phyloP scores from a whole-genome alignment of 139 green algal species.

The Eudorina sp. region DNA sequence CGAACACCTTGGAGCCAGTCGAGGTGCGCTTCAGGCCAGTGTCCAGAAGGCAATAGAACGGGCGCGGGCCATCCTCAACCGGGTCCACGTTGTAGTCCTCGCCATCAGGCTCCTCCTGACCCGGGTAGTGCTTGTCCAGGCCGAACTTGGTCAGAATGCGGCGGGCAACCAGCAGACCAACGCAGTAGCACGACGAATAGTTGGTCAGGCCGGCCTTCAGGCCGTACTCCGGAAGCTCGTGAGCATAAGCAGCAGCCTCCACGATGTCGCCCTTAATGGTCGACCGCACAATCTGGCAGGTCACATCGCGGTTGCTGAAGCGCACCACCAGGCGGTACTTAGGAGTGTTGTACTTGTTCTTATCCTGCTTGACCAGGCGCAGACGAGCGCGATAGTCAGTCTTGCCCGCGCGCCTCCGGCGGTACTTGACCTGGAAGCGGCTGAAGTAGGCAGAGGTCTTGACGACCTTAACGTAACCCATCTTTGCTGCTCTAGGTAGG shows the following conservation, averaged over 20 bases:
- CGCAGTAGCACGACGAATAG: slow-evolving; percentile 96
- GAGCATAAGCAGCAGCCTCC: slow-evolving; percentile 90
- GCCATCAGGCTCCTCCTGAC: slow-evolving; percentile 80
- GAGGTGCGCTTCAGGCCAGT: slow-evolving; percentile 96
- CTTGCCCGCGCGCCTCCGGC: slow-evolving; percentile 84
- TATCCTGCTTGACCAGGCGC: slow-evolving; percentile 95
- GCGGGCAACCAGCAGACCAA: slow-evolving; percentile 95
- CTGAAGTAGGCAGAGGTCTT: slow-evolving; percentile 92
- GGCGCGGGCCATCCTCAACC: slow-evolving; percentile 89
- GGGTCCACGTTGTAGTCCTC: slow-evolving; percentile 98
- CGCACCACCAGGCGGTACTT: slow-evolving; percentile 91
- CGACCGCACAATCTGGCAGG: slow-evolving; percentile 94
- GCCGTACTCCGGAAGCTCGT: slow-evolving; percentile 96
- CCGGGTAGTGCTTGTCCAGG: slow-evolving; percentile 92
- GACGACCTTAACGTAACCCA: slow-evolving; percentile 87
- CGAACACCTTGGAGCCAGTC: slow-evolving; percentile 95
- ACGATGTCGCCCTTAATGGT: slow-evolving; percentile 95
- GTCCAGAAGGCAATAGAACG: slow-evolving; percentile 97
- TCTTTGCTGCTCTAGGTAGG: slow-evolving; percentile 48
- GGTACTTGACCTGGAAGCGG: slow-evolving; percentile 97
- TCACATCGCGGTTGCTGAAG: slow-evolving; percentile 93
- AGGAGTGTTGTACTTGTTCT: slow-evolving; percentile 99
- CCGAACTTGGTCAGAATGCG: slow-evolving; percentile 95
- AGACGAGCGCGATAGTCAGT: slow-evolving; percentile 97
- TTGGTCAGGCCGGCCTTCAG: slow-evolving; percentile 96